phyloP scores from a whole-genome alignment of 352 stramenopile species.

The Phytopythium sindhum region DNA sequence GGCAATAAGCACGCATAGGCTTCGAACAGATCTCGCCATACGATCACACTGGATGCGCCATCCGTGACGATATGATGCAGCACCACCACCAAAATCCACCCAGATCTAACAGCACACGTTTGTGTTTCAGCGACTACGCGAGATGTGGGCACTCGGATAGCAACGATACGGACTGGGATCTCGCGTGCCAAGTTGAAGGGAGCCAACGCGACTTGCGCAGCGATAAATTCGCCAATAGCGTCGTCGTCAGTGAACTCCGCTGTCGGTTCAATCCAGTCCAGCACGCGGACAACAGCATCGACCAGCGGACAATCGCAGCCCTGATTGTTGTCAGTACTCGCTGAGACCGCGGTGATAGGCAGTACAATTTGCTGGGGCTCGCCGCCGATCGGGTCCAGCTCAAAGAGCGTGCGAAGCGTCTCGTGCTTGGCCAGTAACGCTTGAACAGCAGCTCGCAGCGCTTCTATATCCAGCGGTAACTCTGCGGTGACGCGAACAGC shows the following conservation, averaged over 20 bases:
- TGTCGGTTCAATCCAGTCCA: neutral
- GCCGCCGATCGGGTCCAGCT: slow-evolving; percentile 20
- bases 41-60: slow-evolving; percentile 35
- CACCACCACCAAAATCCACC: slow-evolving; percentile 32
- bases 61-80: slow-evolving; percentile 60
- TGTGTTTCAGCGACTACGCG: neutral
- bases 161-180: slow-evolving; percentile 37
- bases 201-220: slow-evolving; percentile 7
- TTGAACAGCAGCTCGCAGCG: slow-evolving; percentile 23
- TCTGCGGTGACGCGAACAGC: slow-evolving; percentile 22
- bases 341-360: slow-evolving; percentile 13
- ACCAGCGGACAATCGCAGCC: too few relatives aligned
- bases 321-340: neutral
- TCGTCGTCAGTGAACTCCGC: neutral
- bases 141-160: slow-evolving; percentile 5
- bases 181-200: slow-evolving; percentile 38
- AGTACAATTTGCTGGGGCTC: slow-evolving; percentile 32
- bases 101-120: accelerated
- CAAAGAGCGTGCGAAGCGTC: slow-evolving; percentile 41
- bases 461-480: slow-evolving; percentile 14
- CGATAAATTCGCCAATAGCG: slow-evolving; percentile 19
- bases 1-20: slow-evolving; percentile 17
- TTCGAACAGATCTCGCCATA: slow-evolving; percentile 38
- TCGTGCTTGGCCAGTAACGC: slow-evolving; percentile 40
- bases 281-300: slow-evolving; percentile 7